Base-by-base conservation (phyloP, 1,284 basidiomycete species). In the Leucoagaricus sp. region DNA sequence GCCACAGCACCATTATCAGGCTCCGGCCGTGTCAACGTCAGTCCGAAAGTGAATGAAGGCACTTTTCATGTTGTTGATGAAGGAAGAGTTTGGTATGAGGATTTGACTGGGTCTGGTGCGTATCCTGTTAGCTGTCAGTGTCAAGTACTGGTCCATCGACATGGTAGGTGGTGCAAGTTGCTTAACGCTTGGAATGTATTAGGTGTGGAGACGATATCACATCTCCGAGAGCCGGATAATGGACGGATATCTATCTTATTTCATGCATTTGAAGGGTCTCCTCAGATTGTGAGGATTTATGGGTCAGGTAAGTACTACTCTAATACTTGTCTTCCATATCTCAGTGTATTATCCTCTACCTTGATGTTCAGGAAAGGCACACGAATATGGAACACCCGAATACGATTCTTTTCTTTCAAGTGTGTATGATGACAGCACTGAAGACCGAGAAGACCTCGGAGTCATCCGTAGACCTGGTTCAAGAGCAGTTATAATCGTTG, bases 171-270 rank as follows among this genome's bases (percentile, higher is more conserved):
- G 29, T 49, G 31, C 17, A 13, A 26, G 3, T 38, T 21, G 12
- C 21, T 21, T 48, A 31, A 8, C 21, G 6, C 17, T 41, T 41
- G 12, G 38, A 19, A 41, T 41, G 38, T 41, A 17, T 41, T 52
- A 85, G 83, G 82, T 21, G 69, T 78, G 15, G 84, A 85, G 61
- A 86, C 83, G 0, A 77, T 84, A n/a, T 70, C 83, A 0, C 83
- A 86, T 59, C 65, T 85, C 26, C 75, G 80, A 6, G 51, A 50
- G 29, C 38, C 49, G 5, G 82, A 85, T 63, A 86, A 85, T 59
- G 76, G 75, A 1, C 71, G 83, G 7, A 76, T 85, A 5, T 84
- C 83, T 0, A 70, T 85, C 44, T 65, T 84, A 55, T 84, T 86
- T 64, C 77, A 80, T 53, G 81, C 82, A 0, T 83, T 85, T 41